phyloP scores from a whole-genome alignment of 208 protist species.

The Polymyxa betae region DNA sequence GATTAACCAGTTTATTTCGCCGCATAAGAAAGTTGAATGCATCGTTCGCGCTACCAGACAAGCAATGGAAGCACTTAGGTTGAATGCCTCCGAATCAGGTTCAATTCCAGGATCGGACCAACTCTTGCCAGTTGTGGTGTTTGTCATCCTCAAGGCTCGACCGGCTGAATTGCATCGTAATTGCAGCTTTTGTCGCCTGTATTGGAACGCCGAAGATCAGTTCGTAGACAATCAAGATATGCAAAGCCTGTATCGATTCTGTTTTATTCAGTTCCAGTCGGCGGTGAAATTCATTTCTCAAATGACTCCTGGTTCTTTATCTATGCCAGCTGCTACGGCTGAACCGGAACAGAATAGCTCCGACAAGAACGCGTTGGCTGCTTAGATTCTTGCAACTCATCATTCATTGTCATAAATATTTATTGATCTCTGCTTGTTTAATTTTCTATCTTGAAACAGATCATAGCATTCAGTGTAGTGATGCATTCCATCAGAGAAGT shows the following conservation, averaged over 20 bases:
- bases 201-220: background rate
- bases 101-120: background rate
- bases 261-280: background rate
- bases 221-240: no score
- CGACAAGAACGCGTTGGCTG: background rate
- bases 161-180: background rate
- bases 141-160: background rate
- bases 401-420: no score
- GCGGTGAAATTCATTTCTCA: slow-evolving; percentile 12
- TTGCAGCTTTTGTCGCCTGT: background rate
- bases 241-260: background rate
- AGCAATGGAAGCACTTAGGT: background rate
- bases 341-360: background rate
- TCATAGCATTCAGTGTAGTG: no score
- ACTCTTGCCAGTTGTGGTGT: background rate
- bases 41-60: background rate
- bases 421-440: no score
- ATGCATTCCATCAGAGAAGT: no score
- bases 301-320: background rate
- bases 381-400: no score
- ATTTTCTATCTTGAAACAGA: no score
- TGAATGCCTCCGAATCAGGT: background rate
- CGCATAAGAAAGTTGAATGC: background rate
- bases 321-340: background rate
- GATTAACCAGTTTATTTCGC: background rate